phyloP scores from a whole-genome alignment of 768 basidiomycete species.

The Pleurotus sapidus region DNA sequence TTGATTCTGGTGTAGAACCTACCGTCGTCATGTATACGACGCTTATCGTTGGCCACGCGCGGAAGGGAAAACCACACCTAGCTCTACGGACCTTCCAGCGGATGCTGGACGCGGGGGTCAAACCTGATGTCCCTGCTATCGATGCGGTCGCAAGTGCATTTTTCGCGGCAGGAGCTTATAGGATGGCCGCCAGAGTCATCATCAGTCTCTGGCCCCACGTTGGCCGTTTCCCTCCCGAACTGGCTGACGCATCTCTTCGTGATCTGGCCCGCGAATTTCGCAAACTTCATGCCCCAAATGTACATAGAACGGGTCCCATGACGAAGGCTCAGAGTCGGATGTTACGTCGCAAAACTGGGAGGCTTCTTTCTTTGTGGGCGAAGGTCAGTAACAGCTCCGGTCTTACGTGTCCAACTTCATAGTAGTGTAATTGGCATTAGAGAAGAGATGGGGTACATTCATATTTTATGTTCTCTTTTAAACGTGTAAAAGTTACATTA shows the following conservation, averaged over 20 bases:
- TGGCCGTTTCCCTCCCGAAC: conserved; percentile 53
- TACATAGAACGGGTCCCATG: conserved; percentile 16
- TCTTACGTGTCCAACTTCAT: too few species aligned
- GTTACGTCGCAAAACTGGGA: conserved; percentile 21
- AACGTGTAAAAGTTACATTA: neutral
- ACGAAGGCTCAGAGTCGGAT: conserved; percentile 29
- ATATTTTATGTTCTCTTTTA: neutral
- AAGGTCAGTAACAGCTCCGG: neutral
- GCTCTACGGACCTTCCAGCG: conserved; percentile 55
- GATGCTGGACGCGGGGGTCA: conserved; percentile 60
- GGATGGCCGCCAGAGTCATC: conserved; percentile 50
- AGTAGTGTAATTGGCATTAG: too few species aligned
- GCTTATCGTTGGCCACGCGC: conserved; percentile 69
- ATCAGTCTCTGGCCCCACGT: conserved; percentile 64
- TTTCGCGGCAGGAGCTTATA: conserved; percentile 51
- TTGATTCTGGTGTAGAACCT: conserved; percentile 46
- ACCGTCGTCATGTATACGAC: conserved; percentile 75
- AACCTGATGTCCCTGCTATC: conserved; percentile 69
- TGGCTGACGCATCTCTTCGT: conserved; percentile 41
- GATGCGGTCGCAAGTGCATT: conserved; percentile 72
- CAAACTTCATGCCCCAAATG: conserved; percentile 24
- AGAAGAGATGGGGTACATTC: neutral
- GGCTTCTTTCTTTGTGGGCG: conserved; percentile 2
- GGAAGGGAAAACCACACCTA: conserved; percentile 48
- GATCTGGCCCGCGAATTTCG: conserved; percentile 49